Base-by-base conservation (phyloP, 2,329 filamentous ascomycete genomes). In the Exophiala spinifera region DNA sequence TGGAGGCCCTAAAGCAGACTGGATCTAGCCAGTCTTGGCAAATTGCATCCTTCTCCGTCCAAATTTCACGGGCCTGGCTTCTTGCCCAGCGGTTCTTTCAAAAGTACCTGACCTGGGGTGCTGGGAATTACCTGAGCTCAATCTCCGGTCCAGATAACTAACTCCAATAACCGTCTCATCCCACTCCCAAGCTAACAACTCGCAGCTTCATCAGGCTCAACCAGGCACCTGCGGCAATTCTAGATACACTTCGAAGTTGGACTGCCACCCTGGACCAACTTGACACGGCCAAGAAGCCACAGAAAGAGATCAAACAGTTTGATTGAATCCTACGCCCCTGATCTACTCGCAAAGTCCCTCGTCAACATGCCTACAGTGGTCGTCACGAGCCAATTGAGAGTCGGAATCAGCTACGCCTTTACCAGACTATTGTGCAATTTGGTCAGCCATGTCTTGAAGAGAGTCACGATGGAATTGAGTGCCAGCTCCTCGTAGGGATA, bases 381-480 rank as follows among this genome's bases (percentile, higher is more conserved):
- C 14, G 66, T 75, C 3, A 74, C 72, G 72, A 17, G 72, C 70
- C 3, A 73, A 74, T 51, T 70, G 67, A 13, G 11, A 13, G 7
- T 28, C 19, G 72, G 72, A 55, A 74, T 75, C 45, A 70, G 70
- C 21, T 61, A 72, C 61, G 68, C 70, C 11, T 70, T 74, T 53
- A 56, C 60, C 40, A 54, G 55, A 17, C 33, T 65, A 31, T 49
- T 66, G 14, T 20, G 58, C 10, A 47, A 59, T 43, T 57, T 64
- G 58, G 62, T 65, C 46, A 57, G 62, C 10, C 14, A 13, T 31
- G 15, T 15, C 19, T 33, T 19, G 25, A 13, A 33, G 13, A 19
- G 33, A 46, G 19, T 5, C 21, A 28, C 31, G 36, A 55, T 42
- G 13, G 10, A 20, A 44, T 14, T 60, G 52, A 62, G 57, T 34